Evolutionary conservation across 805 yeast genomes (phyloP), one percentile per base, ranked within the genome.

Genomic region (Candida gorgasii): DNA sequence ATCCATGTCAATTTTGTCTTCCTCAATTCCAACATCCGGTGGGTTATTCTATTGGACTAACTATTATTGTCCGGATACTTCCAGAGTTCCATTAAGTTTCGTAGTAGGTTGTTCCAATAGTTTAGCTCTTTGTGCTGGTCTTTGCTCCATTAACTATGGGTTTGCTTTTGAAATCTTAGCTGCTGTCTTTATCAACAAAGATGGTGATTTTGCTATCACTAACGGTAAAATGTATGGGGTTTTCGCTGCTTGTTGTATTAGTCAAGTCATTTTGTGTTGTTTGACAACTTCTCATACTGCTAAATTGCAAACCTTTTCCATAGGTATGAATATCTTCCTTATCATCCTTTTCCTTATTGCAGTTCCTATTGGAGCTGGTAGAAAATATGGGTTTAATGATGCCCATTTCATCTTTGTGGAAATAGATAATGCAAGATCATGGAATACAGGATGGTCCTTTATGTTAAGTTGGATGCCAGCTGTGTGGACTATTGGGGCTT

Each of bases 401-500:
- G 52, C 48, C 12, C 47, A 55, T 7, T 81, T 69, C 56, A 81
- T 83, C 19, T 83, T 82, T 58, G 80, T 80, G 22, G 59, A 72
- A 30, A 69, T 72, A 39, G 63, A 72, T 19, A 80, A 80, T 54
- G 60, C 59, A 38, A 66, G 80, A 26, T 73, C 69, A 26, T 82
- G 86, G 81, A 22, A 26, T 9, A 28, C 47, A 16, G 59, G 59
- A 5, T 60, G 63, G 63, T 73, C 78, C 35, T 76, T 69, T 58
- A 59, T 80, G 49, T 75, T 75, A 29, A 69, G 75, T 11, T 77
- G 80, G 73, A 73, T 80, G 78, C 82, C 87, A 0, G 80, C 82
- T 1, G 75, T 82, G 44, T 84, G 90, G 89, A 81, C 87, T 14
- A 82, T 84, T 56, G 85, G 86, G 16, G 80, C 85, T 0, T 83